Evolutionary conservation across 176 grass and related monocot species (phyloP), one percentile per base, ranked within the genome.

Genomic region (Leersia perrieri): DNA sequence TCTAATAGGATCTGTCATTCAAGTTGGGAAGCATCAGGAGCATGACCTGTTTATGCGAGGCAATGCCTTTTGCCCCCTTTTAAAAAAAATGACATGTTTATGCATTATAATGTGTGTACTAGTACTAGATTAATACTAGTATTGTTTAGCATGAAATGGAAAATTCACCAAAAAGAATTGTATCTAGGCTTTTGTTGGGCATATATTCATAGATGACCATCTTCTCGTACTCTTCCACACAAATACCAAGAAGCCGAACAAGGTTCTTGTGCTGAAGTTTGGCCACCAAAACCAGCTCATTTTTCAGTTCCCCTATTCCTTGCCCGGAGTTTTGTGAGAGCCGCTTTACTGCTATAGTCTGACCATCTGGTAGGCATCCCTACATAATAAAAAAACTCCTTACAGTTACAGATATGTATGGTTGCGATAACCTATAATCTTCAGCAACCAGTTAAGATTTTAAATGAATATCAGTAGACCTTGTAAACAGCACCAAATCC

Each of bases 251-350:
- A 66, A 88, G 66, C 30, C 58, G 77, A 3, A 83, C 86, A 67
- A 88, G 74, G 83, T 88, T 88, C 51, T 71, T 75, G 42, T 88
- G 86, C 58, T 83, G 80, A 40, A 88, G 86, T 20, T 83, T 83
- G 27, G 80, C 86, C 38, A 88, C 73, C 22, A 83, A 71, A 71
- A 82, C 66, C 11, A 82, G 63, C 32, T 88, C 86, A 83, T 77
- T 88, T 35, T 73, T 83, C 33, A 88, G 58, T 45, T 88, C 86
- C 13, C 26, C 80, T 40, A 88, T 63, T 67, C 80, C 86, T 73
- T 88, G 86, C n/a, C 66, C 9, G 4, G 80, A 87, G 51, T 18
- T 73, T 0, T 72, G 79, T 15, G 60, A 44, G 4, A 88, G 74
- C 75, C 68, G 73, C 40, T 88, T 88, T 0, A 88, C 86, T 6